Percentiles rank a stretch among this genome's conserved stretches.
Evolutionary conservation across 2,329 filamentous ascomycete species (phyloP).

Genomic region (Botryosphaeria dothidea): DNA sequence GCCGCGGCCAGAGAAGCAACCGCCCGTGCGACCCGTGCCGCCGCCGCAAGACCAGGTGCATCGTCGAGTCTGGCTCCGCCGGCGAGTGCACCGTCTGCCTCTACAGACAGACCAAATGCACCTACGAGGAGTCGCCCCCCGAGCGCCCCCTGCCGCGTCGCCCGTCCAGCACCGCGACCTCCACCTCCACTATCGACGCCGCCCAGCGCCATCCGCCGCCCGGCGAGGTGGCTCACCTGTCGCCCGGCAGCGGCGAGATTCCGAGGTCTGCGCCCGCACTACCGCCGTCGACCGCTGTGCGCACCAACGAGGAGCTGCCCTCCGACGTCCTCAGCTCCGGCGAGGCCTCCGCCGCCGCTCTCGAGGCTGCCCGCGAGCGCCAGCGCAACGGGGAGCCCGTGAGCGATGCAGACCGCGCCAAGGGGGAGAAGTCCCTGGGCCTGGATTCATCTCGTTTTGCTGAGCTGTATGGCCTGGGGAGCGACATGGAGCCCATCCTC

Average conservation of each 20-base stretch:
- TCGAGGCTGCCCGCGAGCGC: conserved; percentile 9
- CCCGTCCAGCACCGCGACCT: not conserved
- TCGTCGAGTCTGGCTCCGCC: conserved; percentile 10
- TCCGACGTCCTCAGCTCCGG: conserved; percentile 12
- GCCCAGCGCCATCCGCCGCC: not conserved
- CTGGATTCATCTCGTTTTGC: conserved; percentile 19
- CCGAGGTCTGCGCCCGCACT: conserved; percentile 6
- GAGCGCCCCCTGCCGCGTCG: conserved; percentile 12
- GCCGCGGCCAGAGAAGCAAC: conserved; percentile 10
- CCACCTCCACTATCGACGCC: not conserved
- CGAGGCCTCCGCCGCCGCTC: conserved; percentile 6
- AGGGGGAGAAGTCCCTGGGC: conserved; percentile 17
- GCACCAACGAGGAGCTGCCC: conserved; percentile 16
- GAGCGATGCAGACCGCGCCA: conserved; percentile 5
- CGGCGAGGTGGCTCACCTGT: not conserved
- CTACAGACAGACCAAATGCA: conserved; percentile 10
- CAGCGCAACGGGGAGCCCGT: conserved; percentile 10
- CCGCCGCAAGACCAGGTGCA: conserved; percentile 22
- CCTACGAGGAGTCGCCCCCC: conserved; percentile 10
- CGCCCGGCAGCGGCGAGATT: not conserved
- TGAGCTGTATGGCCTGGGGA: conserved; percentile 21
- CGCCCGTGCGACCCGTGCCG: conserved; percentile 22
- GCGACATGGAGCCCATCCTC: conserved; percentile 23
- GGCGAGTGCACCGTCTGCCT: conserved; percentile 18
- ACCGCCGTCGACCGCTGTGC: not conserved